phyloP scores from a whole-genome alignment of 768 basidiomycete genomes.

The Glaciozyma antarctica region DNA sequence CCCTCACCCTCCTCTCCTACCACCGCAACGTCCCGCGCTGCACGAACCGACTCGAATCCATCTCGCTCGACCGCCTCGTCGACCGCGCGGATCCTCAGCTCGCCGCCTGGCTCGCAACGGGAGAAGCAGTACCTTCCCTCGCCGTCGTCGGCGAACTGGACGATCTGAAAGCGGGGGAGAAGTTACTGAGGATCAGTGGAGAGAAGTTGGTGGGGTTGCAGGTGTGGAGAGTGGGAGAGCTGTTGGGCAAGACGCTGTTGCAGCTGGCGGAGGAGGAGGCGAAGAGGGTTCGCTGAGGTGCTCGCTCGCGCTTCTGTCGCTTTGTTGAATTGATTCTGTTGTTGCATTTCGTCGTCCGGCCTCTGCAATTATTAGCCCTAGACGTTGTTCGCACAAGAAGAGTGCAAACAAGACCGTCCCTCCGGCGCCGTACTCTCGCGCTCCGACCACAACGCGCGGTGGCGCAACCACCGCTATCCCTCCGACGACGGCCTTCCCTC shows the following conservation, averaged over 20 bases:
- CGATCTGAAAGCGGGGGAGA: not conserved
- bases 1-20: slow-evolving; percentile 21
- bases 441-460: no score
- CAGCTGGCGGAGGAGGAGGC: slow-evolving; percentile 12
- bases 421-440: no score
- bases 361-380: no score
- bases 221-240: slow-evolving; percentile 26
- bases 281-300: no score
- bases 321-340: no score
- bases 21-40: not conserved
- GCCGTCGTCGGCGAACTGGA: not conserved
- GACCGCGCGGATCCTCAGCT: slow-evolving; percentile 8
- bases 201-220: slow-evolving; percentile 7
- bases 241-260: slow-evolving; percentile 15
- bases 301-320: no score
- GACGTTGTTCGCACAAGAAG: no score
- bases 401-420: no score
- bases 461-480: no score
- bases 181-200: not conserved
- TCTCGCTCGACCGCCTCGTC: slow-evolving; percentile 15
- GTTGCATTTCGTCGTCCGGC: no score
- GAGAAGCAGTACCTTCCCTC: not conserved
- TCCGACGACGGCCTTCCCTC: no score
- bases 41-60: not conserved
- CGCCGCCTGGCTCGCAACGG: not conserved